A percentile compares a stretch with the other conserved stretches of the same genome.
Conservation (phyloP, 768 basidiomycete species). For the Trametes maxima region DNA sequence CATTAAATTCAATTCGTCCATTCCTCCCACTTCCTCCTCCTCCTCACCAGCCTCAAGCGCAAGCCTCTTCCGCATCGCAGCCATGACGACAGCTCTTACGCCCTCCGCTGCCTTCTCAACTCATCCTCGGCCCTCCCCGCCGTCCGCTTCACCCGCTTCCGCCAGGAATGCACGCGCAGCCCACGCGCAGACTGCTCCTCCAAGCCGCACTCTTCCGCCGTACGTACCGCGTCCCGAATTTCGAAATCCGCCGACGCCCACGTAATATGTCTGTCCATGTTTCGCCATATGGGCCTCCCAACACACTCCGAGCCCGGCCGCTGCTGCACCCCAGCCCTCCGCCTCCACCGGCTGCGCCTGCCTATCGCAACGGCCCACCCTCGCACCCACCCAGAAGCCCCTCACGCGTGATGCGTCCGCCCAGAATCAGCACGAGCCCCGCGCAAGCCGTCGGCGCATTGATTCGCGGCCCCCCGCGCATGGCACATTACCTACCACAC, state of each 20-base stretch:
- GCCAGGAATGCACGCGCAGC: constrained; percentile 1
- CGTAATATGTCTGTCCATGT: constrained; percentile 16
- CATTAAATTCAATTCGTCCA: background rate
- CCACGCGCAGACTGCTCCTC: background rate
- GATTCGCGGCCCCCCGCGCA: constrained; percentile 1
- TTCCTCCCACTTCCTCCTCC: background rate
- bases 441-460: constrained; percentile 5
- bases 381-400: constrained; percentile 8
- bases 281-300: constrained; percentile 14
- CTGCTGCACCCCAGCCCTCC: background rate
- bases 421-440: constrained; percentile 15
- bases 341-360: background rate
- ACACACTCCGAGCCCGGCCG: background rate
- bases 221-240: background rate
- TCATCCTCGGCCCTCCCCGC: no score
- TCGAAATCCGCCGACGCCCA: background rate
- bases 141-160: background rate
- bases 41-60: background rate
- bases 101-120: background rate
- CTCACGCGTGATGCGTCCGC: constrained; percentile 18
- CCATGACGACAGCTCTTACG: constrained; percentile 14
- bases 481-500: background rate
- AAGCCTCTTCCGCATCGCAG: background rate
- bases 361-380: background rate
- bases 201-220: background rate